phyloP scores from a whole-genome alignment of 2,329 filamentous ascomycete species.

The Alternaria brassicae region DNA sequence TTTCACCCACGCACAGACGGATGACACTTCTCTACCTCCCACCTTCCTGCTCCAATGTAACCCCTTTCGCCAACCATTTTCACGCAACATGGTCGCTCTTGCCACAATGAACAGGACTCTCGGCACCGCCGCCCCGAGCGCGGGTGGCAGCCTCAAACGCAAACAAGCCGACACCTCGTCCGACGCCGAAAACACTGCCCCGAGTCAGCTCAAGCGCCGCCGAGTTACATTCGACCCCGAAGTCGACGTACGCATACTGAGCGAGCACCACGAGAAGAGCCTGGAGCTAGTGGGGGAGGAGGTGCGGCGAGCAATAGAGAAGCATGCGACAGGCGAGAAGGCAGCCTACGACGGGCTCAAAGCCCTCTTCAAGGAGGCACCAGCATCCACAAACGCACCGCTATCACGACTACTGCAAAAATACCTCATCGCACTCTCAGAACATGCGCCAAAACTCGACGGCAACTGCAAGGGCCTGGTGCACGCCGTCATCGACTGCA shows the following conservation, averaged over 20 bases:
- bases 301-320: slow-evolving; percentile 64
- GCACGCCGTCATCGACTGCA: slow-evolving; percentile 63
- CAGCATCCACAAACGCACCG: slow-evolving; percentile 58
- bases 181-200: slow-evolving; percentile 42
- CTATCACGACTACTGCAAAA: slow-evolving; percentile 62
- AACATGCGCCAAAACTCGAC: slow-evolving; percentile 63
- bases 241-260: slow-evolving; percentile 55
- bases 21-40: not conserved
- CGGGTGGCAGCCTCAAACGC: slow-evolving; percentile 48
- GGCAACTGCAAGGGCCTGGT: slow-evolving; percentile 65
- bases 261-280: slow-evolving; percentile 60
- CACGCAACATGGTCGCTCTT: slow-evolving; percentile 49
- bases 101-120: slow-evolving; percentile 39
- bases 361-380: slow-evolving; percentile 59
- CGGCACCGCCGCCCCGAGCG: slow-evolving; percentile 39
- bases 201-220: slow-evolving; percentile 52
- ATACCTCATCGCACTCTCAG: slow-evolving; percentile 65
- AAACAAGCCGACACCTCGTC: slow-evolving; percentile 42
- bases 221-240: slow-evolving; percentile 59
- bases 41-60: slow-evolving; percentile 39
- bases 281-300: slow-evolving; percentile 66
- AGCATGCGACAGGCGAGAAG: slow-evolving; percentile 61
- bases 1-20: slow-evolving; percentile 17
- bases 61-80: slow-evolving; percentile 12
- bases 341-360: slow-evolving; percentile 64